Base-by-base conservation (phyloP, 1,284 basidiomycete species). In the Coriolopsis trogii region DNA sequence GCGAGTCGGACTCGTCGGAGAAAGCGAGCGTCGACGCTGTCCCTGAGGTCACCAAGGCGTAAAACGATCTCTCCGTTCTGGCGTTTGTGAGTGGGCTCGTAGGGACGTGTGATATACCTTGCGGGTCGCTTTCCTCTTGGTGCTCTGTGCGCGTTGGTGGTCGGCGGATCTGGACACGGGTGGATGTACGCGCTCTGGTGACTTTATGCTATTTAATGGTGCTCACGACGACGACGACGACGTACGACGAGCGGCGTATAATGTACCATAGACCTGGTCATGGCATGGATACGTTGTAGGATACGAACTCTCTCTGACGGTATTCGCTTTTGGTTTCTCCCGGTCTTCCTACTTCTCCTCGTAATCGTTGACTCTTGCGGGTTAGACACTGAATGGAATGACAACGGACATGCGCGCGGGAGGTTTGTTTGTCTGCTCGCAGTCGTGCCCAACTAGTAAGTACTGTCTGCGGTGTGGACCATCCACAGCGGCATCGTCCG, bases 211-310 rank as follows among this genome's bases (percentile, higher is more conserved):
- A 42, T 42, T 15, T 30, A 16, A 47, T 18, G 46, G 29, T 18
- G 46, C 38, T 29, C 38, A 40, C 38, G 46, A 39, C 38, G 45
- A n/a, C 28, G 45, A 15, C 33, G 16, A 39, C 38, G 45, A n/a
- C 28, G 45, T 8, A 31, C 10, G 36, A 33, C 12, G 12, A 13
- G 8, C 8, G 12, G 4, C 24, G 36, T 46, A 18, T 47, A 26
- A 24, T 26, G 45, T 41, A 29, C 26, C 34, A 24, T 36, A 29
- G 44, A 46, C 44, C 44, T 18, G 24, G 41, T 20, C 28, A 18
- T n/a, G n/a, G n/a, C 10, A 21, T 29, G 18, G 36, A 39, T 46
- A 31, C 45, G 21, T 30, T 31, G 45, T 46, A 46, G 44, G 44
- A 38, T 38, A 38, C 41, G 20, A n/a, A 33, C 15, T n/a, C 18